A percentile compares a stretch with the other conserved stretches of the same genome.
These are phyloP conservation scores for Alternaria triticina DNA, from an alignment of 2,329 filamentous ascomycete species.

Conservation along the genomic window DNA sequence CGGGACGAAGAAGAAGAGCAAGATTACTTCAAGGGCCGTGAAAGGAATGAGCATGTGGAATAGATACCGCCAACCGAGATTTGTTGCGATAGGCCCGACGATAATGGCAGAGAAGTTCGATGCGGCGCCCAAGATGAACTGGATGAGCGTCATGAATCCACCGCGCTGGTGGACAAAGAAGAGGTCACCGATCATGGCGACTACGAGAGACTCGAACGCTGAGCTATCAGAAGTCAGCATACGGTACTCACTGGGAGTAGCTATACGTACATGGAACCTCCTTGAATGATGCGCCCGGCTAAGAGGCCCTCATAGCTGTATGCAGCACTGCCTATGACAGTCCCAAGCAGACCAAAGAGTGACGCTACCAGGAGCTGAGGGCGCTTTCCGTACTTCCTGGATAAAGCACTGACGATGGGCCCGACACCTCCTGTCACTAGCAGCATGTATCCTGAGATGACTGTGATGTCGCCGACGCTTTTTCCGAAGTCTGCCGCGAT, in stretches of 20 bases:
- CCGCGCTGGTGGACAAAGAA: conserved; percentile 48
- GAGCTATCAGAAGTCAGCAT: conserved; percentile 25
- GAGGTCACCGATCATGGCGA: conserved; percentile 45
- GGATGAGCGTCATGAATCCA: conserved; percentile 41
- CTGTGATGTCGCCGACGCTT: conserved; percentile 40
- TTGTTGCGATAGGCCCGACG: conserved; percentile 42
- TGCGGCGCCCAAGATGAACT: conserved; percentile 45
- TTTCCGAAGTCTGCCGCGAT: conserved; percentile 39
- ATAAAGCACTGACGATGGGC: conserved; percentile 39
- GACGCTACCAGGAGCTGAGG: conserved; percentile 41
- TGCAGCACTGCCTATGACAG: conserved; percentile 33
- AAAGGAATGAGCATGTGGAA: conserved; percentile 58
- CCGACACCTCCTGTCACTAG: conserved; percentile 44
- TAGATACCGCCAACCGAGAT: conserved; percentile 49
- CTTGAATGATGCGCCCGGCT: conserved; percentile 44
- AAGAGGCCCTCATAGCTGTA: conserved; percentile 40
- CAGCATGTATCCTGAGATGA: conserved; percentile 48
- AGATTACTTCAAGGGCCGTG: conserved; percentile 52
- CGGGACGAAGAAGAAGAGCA: conserved; percentile 58
- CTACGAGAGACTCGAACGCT: conserved; percentile 45
- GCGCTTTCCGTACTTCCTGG: conserved; percentile 44
- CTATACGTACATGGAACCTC: conserved; percentile 25
- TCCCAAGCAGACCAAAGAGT: conserved; percentile 38
- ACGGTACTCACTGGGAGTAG: conserved; percentile 11
- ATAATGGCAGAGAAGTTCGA: conserved; percentile 48